These are phyloP conservation scores for Dispira simplex DNA, from an alignment of 192 early-diverging fungal species.

Conservation along the genomic window DNA sequence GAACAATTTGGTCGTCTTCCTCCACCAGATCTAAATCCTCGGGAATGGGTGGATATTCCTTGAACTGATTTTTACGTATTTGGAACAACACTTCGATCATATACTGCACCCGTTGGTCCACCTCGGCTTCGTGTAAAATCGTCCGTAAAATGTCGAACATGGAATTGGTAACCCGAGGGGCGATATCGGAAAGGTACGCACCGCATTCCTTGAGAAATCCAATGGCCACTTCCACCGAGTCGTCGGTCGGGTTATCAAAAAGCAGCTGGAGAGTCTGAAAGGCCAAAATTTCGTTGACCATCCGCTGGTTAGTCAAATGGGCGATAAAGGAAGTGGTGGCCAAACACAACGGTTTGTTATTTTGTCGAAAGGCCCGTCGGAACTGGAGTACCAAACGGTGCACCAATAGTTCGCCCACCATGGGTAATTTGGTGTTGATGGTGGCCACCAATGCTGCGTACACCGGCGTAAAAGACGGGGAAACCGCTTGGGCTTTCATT, in stretches of 20 bases:
- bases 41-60: constrained; percentile 63
- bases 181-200: constrained; percentile 61
- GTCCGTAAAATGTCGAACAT: constrained; percentile 87
- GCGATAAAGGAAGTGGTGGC: constrained; percentile 76
- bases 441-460: constrained; percentile 79
- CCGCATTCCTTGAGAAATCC: constrained; percentile 86
- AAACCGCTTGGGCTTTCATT: constrained; percentile 81
- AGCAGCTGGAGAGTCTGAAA: constrained; percentile 73
- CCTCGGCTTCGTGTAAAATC: constrained; percentile 83
- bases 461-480: constrained; percentile 79
- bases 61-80: constrained; percentile 84
- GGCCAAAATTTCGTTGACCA: constrained; percentile 77
- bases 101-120: constrained; percentile 88
- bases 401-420: constrained; percentile 76
- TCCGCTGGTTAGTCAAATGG: constrained; percentile 81
- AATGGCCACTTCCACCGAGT: constrained; percentile 92
- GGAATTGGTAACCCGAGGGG: constrained; percentile 56
- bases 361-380: constrained; percentile 75
- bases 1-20: constrained; percentile 90
- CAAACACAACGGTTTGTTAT: constrained; percentile 79
- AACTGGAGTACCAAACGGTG: constrained; percentile 77
- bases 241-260: constrained; percentile 72
- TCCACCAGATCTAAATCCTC: constrained; percentile 81
- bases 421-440: constrained; percentile 86
- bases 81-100: constrained; percentile 98